Evolutionary conservation across 257 asterid genomes (phyloP), one percentile per base, ranked within the genome.

Genomic region (Buddleja alternifolia): DNA sequence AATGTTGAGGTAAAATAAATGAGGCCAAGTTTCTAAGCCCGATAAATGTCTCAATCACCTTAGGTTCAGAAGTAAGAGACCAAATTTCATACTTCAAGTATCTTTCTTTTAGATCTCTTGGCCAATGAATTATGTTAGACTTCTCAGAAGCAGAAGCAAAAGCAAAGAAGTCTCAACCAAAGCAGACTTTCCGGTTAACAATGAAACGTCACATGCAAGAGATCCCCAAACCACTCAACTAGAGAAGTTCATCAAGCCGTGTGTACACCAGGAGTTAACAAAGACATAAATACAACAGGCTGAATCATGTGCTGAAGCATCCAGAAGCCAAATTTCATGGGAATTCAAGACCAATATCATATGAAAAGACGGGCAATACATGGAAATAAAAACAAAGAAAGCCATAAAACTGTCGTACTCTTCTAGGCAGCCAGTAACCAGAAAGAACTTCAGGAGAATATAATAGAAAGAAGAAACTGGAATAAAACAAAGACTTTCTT

Each of bases 401-500:
- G 25, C 12, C 15, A 17, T 58, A 37, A 7, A 23, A 34, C 15
- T 21, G 32, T 19, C 51, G 17, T 14, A 59, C 34, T 17, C 14
- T 59, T n/a, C 10, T 40, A 59, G 20, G 62, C 6, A 9, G 14
- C 40, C 62, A 14, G 1, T 14, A 55, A 6, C 20, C 7, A 4
- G 29, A 21, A 55, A 6, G 61, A 46, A 14, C 39, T 24, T 55
- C 45, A 57, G 23, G 46, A 34, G 17, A 16, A 56, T 15, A 9
- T 32, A 16, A 34, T 6, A 37, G 16, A 56, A 0, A 57, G 16
- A 2, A 6, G 4, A 57, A 57, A 14, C n/a, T 21, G 10, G 39
- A 15, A 8, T 54, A 47, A 54, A 14, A 32, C 45, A 19, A 39
- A 67, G 52, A 15, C 24, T 37, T 52, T 39, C 63, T 67, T 41